Evolutionary conservation across 2,329 filamentous ascomycete species (phyloP).

Genomic region (Sarocladium oryzae): DNA sequence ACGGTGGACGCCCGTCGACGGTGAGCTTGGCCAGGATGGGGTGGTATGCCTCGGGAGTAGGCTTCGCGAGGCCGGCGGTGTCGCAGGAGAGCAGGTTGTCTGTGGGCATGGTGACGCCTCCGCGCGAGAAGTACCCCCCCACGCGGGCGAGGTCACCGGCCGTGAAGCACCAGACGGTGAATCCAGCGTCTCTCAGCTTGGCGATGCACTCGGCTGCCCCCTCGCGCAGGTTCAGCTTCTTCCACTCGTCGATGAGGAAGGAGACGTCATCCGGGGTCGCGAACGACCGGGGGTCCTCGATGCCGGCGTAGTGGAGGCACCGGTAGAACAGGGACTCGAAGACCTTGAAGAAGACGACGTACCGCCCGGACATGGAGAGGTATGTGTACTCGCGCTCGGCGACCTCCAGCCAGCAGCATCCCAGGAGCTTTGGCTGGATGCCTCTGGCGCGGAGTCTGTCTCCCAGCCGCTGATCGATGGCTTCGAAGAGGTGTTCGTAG

Average conservation of each 20-base stretch:
- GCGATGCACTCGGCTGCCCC: constrained; percentile 35
- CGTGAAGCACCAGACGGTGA: constrained; percentile 48
- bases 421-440: constrained; percentile 36
- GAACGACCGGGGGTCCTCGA: constrained; percentile 33
- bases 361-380: constrained; percentile 36
- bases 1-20: constrained; percentile 33
- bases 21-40: constrained; percentile 35
- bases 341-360: constrained; percentile 35
- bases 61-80: constrained; percentile 40
- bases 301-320: constrained; percentile 35
- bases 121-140: constrained; percentile 43
- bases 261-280: constrained; percentile 36
- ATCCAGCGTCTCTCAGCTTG: constrained; percentile 36
- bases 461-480: constrained; percentile 35
- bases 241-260: constrained; percentile 31
- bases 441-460: constrained; percentile 28
- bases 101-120: constrained; percentile 40
- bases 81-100: constrained; percentile 49
- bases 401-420: constrained; percentile 39
- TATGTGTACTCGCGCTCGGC: constrained; percentile 45
- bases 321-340: constrained; percentile 42
- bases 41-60: constrained; percentile 39
- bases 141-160: constrained; percentile 44
- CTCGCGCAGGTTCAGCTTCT: constrained; percentile 27
- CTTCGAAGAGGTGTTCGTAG: constrained; percentile 35